Conservation (phyloP, 345 rosid genomes). For the Eucalyptus cloeziana region DNA sequence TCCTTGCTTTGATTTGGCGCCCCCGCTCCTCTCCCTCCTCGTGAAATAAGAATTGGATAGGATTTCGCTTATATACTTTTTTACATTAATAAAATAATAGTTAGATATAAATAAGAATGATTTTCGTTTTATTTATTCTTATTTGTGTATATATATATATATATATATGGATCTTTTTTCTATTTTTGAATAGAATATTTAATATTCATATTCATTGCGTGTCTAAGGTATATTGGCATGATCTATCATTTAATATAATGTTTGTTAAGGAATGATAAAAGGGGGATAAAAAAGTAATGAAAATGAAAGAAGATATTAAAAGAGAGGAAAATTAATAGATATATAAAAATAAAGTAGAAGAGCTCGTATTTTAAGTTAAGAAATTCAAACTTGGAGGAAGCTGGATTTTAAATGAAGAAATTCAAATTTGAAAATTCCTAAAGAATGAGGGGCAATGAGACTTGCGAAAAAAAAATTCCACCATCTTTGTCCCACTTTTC, state of each 20-base stretch:
- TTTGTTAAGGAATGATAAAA: neutral
- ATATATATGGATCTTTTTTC: neutral
- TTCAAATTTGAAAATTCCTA: too few species aligned
- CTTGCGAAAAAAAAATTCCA: fast-evolving
- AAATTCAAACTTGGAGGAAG: too few species aligned
- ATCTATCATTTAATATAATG: too few species aligned
- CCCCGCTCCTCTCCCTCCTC: too few species aligned
- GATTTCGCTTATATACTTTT: too few species aligned
- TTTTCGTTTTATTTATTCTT: too few species aligned
- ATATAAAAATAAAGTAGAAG: neutral
- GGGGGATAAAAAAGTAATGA: neutral
- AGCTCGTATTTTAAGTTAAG: neutral
- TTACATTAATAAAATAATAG: too few species aligned
- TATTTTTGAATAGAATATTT: too few species aligned
- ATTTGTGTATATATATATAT: too few species aligned
- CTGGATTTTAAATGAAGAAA: neutral
- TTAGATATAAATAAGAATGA: too few species aligned
- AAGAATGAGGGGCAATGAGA: neutral
- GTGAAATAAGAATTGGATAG: neutral
- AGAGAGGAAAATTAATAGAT: neutral
- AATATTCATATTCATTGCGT: too few species aligned
- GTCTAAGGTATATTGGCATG: neutral
- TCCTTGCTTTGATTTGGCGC: neutral
- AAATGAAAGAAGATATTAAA: neutral
- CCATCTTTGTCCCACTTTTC: neutral